Percentiles rank a stretch among this genome's conserved stretches.
Evolutionary conservation across 1,284 basidiomycete species (phyloP).

Genomic region (Butyriboletus appendiculatus): DNA sequence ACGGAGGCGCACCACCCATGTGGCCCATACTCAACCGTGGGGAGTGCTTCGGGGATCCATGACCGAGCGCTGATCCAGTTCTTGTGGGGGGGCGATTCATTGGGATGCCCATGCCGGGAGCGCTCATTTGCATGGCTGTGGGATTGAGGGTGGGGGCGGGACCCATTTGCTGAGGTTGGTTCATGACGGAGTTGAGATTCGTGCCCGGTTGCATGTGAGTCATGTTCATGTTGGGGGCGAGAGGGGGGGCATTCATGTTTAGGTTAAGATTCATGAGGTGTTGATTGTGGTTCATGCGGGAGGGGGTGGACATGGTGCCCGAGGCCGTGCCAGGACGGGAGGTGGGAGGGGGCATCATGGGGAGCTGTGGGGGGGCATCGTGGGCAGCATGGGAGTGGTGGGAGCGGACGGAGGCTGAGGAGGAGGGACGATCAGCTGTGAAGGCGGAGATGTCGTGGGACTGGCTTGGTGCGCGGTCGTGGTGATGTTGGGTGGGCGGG

Average conservation of each 20-base stretch:
- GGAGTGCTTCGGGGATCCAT: slow-evolving; percentile 31
- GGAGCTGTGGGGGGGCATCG: slow-evolving; percentile 14
- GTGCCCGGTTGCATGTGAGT: slow-evolving; percentile 13
- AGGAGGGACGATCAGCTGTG: slow-evolving; percentile 27
- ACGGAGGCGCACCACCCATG: slow-evolving; percentile 5
- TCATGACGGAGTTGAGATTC: slow-evolving; percentile 20
- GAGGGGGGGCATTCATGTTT: slow-evolving; percentile 18
- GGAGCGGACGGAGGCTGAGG: slow-evolving; percentile 33
- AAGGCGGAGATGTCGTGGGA: slow-evolving; percentile 20
- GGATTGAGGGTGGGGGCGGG: slow-evolving; percentile 7
- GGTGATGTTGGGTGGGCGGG: neutral
- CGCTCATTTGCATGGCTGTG: slow-evolving; percentile 11
- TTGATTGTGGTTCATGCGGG: slow-evolving; percentile 27
- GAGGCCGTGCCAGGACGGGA: slow-evolving; percentile 32
- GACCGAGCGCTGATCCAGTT: slow-evolving; percentile 30
- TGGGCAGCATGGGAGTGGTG: slow-evolving; percentile 29
- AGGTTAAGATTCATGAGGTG: slow-evolving; percentile 28
- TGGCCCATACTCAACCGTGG: slow-evolving; percentile 24
- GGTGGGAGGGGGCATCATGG: slow-evolving; percentile 27
- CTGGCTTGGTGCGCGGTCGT: slow-evolving; percentile 28
- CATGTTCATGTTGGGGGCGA: slow-evolving; percentile 16
- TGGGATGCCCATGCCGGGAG: slow-evolving; percentile 13
- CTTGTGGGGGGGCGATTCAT: slow-evolving; percentile 34
- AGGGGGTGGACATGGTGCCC: slow-evolving; percentile 15
- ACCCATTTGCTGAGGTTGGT: slow-evolving; percentile 20